Evolutionary conservation across 768 basidiomycete species (phyloP).

Genomic region (Hydnum rufescens): DNA sequence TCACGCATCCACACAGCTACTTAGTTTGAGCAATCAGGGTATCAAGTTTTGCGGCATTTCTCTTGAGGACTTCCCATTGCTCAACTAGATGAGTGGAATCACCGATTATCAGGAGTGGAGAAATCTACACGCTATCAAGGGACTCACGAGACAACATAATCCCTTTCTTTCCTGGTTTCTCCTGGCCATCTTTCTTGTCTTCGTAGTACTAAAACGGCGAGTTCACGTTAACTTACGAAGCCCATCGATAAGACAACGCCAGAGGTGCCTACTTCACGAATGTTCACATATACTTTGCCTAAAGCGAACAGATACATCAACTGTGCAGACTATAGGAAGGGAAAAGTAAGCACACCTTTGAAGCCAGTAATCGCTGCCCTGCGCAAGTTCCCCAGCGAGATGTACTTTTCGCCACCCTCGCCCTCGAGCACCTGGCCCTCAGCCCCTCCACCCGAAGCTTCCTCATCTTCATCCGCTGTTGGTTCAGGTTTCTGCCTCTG

Average conservation of each 20-base stretch:
- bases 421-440: background rate
- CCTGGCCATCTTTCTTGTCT: background rate
- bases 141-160: background rate
- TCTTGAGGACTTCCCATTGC: background rate
- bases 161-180: constrained; percentile 3
- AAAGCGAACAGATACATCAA: background rate
- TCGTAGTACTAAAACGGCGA: background rate
- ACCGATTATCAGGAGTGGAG: background rate
- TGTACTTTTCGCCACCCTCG: background rate
- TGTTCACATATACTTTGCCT: constrained; percentile 1
- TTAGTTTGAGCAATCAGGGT: background rate
- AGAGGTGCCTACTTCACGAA: constrained; percentile 1
- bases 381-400: background rate
- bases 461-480: background rate
- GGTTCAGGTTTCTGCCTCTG: background rate
- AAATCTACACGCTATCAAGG: background rate
- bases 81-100: background rate
- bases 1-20: too few species aligned
- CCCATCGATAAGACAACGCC: background rate
- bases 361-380: background rate
- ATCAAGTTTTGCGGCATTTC: background rate
- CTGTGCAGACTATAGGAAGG: background rate
- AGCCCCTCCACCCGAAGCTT: too few species aligned
- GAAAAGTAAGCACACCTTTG: background rate
- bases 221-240: background rate